phyloP scores from a whole-genome alignment of 2,329 filamentous ascomycete genomes.

The Aphanocladium album region DNA sequence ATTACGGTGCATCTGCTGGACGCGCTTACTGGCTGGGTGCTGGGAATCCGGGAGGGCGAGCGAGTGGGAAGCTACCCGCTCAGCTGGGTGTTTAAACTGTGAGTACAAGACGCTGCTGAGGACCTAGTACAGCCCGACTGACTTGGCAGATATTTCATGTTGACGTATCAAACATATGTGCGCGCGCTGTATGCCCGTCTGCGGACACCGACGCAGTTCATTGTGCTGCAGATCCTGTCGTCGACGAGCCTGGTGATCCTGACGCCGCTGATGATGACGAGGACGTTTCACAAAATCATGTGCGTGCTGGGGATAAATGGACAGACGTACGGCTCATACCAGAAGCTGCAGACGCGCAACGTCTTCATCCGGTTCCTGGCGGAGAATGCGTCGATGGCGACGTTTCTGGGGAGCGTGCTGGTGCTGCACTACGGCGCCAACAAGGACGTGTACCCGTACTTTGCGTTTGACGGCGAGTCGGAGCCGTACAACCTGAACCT shows the following conservation, averaged over 20 bases:
- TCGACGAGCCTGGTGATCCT: constrained; percentile 59
- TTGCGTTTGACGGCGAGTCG: constrained; percentile 51
- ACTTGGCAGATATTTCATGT: constrained; percentile 52
- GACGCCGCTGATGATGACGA: constrained; percentile 59
- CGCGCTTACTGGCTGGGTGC: constrained; percentile 60
- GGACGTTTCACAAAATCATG: constrained; percentile 51
- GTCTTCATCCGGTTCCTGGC: constrained; percentile 64
- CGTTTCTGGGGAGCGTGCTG: constrained; percentile 60
- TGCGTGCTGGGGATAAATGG: constrained; percentile 49
- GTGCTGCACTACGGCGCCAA: constrained; percentile 64
- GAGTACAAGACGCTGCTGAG: constrained; percentile 24
- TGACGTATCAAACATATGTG: constrained; percentile 68
- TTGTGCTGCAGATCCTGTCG: constrained; percentile 59
- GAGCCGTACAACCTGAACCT: constrained; percentile 57
- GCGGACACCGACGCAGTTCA: constrained; percentile 59
- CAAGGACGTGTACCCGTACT: constrained; percentile 65
- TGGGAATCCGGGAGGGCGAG: constrained; percentile 61
- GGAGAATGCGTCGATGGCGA: constrained; percentile 64
- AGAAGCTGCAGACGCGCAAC: constrained; percentile 61
- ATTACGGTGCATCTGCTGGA: constrained; percentile 61
- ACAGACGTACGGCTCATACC: constrained; percentile 58
- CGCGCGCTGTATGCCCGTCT: constrained; percentile 64
- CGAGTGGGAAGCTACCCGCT: constrained; percentile 65
- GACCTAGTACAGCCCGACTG: not conserved
- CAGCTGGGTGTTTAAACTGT: constrained; percentile 67